Evolutionary conservation across 1,284 basidiomycete species (phyloP), one percentile per base, ranked within the genome.

Genomic region (Chondrostereum purpureum): DNA sequence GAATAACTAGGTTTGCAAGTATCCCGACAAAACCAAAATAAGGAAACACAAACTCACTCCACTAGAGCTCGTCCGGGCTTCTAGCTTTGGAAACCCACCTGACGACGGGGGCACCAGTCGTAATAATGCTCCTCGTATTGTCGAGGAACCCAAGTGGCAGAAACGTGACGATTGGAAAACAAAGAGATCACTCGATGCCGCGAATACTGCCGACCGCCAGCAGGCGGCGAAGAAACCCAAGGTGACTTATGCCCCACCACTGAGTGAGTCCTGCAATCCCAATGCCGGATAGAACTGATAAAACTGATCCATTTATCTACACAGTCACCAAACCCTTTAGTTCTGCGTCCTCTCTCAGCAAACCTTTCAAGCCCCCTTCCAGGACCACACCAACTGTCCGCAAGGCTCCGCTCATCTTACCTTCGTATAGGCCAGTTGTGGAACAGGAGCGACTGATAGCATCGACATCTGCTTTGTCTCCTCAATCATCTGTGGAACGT

Each of bases 1-100:
- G n/a, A n/a, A n/a, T n/a, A n/a, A 16, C 16, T 44, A 88, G 86
- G 72, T 88, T 2, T 91, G 88, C 65, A 86, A 83, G 58, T 78
- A 79, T 50, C 82, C 85, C 0, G 78, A 80, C 14, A 86, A 81
- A 59, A 75, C 77, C 0, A 68, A 59, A 42, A 61, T 59, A 1
- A 70, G 72, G 20, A 73, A 75, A 45, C 54, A 55, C 18, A 70
- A 67, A 10, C 67, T 88, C 2, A 75, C 78, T 0, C 65, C 73
- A 0, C 65, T 69, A 43, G 72, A 74, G 14, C 16, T n/a, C 21
- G 39, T 23, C 14, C 8, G 37, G 12, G 13, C 37, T 12, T 18
- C 19, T 39, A 13, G 18, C 2, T 41, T 17, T 21, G 3, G 12
- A 4, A n/a, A 41, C 4, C 14, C 14, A 19, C 58, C 66, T 39